Conservation (phyloP, 2,329 filamentous ascomycete species). For the Phialophora expanda region DNA sequence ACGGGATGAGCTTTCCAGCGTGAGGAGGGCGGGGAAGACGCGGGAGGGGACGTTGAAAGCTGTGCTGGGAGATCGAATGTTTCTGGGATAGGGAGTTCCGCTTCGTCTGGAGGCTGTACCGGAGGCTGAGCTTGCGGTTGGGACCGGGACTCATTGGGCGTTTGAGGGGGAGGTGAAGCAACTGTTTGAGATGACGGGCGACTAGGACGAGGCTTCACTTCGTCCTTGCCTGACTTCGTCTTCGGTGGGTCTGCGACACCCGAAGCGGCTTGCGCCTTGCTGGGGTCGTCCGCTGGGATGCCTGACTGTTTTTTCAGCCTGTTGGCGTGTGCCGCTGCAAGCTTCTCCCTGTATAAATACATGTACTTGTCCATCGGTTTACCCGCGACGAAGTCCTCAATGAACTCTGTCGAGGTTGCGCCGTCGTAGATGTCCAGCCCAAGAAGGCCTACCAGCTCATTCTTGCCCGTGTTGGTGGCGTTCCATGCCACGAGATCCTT, state of each 20-base stretch:
- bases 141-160: not conserved
- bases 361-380: constrained; percentile 32
- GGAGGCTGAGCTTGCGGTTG: not conserved
- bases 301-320: not conserved
- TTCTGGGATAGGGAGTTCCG: not conserved
- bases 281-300: not conserved
- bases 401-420: constrained; percentile 23
- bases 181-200: not conserved
- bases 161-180: not conserved
- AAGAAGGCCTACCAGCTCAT: constrained; percentile 1
- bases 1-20: constrained; percentile 23
- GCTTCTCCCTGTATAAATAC: constrained; percentile 18
- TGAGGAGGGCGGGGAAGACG: not conserved
- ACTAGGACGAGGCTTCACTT: not conserved
- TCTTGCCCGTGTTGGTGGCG: constrained; percentile 1
- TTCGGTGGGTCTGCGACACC: not conserved
- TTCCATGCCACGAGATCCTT: constrained; percentile 6
- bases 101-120: not conserved
- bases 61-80: constrained; percentile 1
- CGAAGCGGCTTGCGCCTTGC: not conserved
- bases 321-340: constrained; percentile 9
- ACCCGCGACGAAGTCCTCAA: constrained; percentile 27
- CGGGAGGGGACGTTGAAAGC: not conserved
- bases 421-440: not conserved
- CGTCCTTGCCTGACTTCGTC: not conserved